Evolutionary conservation across 1,284 basidiomycete genomes (phyloP), one percentile per base, ranked within the genome.

Genomic region (Cystobasidiaceae sp.): DNA sequence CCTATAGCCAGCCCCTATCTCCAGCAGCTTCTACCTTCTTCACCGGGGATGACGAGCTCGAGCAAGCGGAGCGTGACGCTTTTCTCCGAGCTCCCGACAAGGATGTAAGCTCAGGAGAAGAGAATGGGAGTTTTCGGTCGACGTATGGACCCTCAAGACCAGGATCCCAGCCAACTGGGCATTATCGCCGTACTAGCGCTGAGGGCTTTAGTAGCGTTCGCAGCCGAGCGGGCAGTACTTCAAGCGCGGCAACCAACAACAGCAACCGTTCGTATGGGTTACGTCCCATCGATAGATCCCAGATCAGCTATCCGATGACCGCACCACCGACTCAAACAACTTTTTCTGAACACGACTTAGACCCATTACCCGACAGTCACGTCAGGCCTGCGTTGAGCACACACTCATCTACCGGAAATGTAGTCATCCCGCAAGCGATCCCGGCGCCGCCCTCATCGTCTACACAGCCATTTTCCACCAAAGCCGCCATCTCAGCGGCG

Each of bases 301-400:
- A 25, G 21, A 44, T 25, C 32, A 48, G 58, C 33, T 52, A 23
- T 13, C 60, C 67, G 3, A 17, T 58, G 17, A 64, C 66, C 4
- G 70, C 68, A 2, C 69, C 61, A 19, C 60, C 67, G 28, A 56
- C 49, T 3, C 58, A 61, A 32, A 59, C 70, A 5, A 55, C 62
- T 4, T 67, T 70, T 48, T 43, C 19, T 8, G 39, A 37, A 30
- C 43, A 11, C 19, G 61, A 54, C 19, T 23, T 39, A 4, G 48
- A 54, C n/a, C n/a, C 21, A 17, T 41, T 30, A 2, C 13, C 21
- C 3, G 37, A 6, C 3, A 28, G 30, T 44, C 8, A 25, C n/a
- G 28, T 33, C 19, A 27, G 62, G 28, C 41, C 62, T 7, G 19
- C 25, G 6, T 33, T 63, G 17, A 56, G 51, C 43, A 21, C 39